Conservation (phyloP, 2,329 filamentous ascomycete species). For the Xylaria arbuscula region DNA sequence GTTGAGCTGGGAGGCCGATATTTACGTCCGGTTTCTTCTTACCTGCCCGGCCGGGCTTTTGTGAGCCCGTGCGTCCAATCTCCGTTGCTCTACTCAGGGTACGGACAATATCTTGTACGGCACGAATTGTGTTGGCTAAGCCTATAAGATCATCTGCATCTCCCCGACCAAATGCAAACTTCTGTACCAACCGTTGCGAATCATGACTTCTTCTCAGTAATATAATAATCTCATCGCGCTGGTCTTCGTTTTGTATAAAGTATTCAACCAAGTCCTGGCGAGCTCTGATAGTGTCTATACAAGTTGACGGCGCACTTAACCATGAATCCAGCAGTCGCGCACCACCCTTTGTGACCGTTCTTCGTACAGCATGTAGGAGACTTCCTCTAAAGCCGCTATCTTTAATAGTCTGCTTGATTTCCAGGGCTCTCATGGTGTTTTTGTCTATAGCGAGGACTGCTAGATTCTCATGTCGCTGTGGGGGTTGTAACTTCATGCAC, state of each 20-base stretch:
- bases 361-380: conserved; percentile 86
- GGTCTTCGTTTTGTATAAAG: conserved; percentile 72
- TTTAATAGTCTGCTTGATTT: conserved; percentile 86
- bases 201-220: conserved; percentile 83
- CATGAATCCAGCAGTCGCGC: conserved; percentile 85
- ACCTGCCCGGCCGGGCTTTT: not conserved
- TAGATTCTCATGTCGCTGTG: conserved; percentile 76
- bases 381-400: conserved; percentile 85
- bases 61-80: conserved; percentile 35
- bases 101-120: conserved; percentile 73
- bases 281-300: conserved; percentile 78
- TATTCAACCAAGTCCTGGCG: conserved; percentile 84
- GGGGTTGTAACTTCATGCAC: conserved; percentile 85
- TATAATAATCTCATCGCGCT: conserved; percentile 76
- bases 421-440: conserved; percentile 87
- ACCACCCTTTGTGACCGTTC: conserved; percentile 92
- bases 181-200: conserved; percentile 89
- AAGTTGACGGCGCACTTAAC: conserved; percentile 93
- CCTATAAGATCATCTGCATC: conserved; percentile 90
- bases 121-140: conserved; percentile 81
- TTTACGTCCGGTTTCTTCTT: conserved; percentile 17
- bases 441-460: conserved; percentile 92
- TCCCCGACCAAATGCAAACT: conserved; percentile 92
- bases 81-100: conserved; percentile 52
- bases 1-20: not conserved